These are phyloP conservation scores for Oidiodendron maius DNA, from an alignment of 495 filamentous ascomycete species.

Conservation along the genomic window DNA sequence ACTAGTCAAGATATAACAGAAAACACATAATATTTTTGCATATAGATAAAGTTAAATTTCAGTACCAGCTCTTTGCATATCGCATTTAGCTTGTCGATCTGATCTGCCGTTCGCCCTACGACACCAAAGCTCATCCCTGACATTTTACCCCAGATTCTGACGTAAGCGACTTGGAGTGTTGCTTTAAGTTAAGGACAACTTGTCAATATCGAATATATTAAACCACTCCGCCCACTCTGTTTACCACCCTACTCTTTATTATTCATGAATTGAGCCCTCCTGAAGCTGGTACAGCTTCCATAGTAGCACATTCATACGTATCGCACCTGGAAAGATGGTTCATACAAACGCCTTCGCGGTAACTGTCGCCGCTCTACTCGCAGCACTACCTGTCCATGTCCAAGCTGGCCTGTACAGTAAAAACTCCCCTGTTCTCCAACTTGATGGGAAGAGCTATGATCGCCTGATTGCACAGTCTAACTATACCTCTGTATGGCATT, in stretches of 20 bases:
- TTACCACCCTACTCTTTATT: not conserved
- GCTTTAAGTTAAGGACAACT: slow-evolving; percentile 19
- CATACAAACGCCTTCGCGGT: slow-evolving; percentile 23
- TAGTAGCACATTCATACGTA: slow-evolving; percentile 6
- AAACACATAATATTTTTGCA: too few relatives aligned
- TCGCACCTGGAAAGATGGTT: slow-evolving; percentile 14
- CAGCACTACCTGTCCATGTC: slow-evolving; percentile 58
- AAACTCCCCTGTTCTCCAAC: slow-evolving; percentile 79
- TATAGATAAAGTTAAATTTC: too few relatives aligned
- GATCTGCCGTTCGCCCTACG: too few relatives aligned
- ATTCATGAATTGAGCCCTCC: not conserved
- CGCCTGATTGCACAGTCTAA: slow-evolving; percentile 83
- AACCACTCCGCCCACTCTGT: not conserved
- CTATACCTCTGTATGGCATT: slow-evolving; percentile 72
- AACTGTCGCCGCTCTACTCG: slow-evolving; percentile 46
- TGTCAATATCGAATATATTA: slow-evolving; percentile 14
- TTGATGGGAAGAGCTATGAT: slow-evolving; percentile 80
- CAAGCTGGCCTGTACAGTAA: slow-evolving; percentile 70
- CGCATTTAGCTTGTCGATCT: too few relatives aligned
- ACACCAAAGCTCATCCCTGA: too few relatives aligned
- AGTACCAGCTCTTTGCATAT: too few relatives aligned
- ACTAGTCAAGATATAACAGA: too few relatives aligned
- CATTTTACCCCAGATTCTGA: slow-evolving; percentile 19
- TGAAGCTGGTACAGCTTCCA: slow-evolving; percentile 20
- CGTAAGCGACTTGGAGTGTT: slow-evolving; percentile 9